phyloP scores from a whole-genome alignment of 2,329 filamentous ascomycete species.

The Colletotrichum spinosum region DNA sequence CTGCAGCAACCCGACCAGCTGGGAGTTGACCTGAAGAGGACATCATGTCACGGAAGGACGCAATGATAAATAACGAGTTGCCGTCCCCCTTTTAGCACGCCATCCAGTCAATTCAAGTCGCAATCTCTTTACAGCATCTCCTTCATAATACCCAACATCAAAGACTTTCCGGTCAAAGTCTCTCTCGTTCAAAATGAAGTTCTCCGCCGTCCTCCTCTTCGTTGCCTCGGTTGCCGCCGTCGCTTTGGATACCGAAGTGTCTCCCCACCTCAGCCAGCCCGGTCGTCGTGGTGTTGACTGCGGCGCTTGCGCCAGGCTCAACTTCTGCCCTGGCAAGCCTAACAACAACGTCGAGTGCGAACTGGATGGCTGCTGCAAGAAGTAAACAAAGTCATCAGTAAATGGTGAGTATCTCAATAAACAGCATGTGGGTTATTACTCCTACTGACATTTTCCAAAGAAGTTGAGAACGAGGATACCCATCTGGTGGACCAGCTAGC shows the following conservation, averaged over 20 bases:
- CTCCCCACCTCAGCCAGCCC: constrained; percentile 22
- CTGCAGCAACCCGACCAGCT: neutral
- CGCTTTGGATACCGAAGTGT: constrained; percentile 20
- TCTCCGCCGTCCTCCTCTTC: constrained; percentile 23
- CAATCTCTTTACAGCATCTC: neutral
- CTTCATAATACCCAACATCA: neutral
- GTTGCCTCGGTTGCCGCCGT: constrained; percentile 29
- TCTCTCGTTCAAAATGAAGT: constrained; percentile 23
- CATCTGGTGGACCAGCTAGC: too few relatives aligned
- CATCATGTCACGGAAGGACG: neutral
- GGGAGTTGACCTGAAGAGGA: neutral
- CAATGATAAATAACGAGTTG: constrained; percentile 7
- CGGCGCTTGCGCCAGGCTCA: constrained; percentile 18
- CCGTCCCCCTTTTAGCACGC: too few relatives aligned
- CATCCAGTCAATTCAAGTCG: neutral
- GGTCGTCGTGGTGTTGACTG: constrained; percentile 31
- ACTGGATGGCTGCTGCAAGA: constrained; percentile 27
- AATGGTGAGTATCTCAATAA: neutral
- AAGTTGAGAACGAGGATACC: too few relatives aligned
- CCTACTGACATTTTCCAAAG: too few relatives aligned
- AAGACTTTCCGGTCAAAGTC: constrained; percentile 24
- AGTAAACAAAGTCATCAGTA: neutral
- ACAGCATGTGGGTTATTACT: neutral
- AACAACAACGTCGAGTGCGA: constrained; percentile 32
- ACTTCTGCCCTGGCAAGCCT: constrained; percentile 31